Conservation (phyloP, 148 eudicot genomes). For the Fagopyrum homotropicum region DNA sequence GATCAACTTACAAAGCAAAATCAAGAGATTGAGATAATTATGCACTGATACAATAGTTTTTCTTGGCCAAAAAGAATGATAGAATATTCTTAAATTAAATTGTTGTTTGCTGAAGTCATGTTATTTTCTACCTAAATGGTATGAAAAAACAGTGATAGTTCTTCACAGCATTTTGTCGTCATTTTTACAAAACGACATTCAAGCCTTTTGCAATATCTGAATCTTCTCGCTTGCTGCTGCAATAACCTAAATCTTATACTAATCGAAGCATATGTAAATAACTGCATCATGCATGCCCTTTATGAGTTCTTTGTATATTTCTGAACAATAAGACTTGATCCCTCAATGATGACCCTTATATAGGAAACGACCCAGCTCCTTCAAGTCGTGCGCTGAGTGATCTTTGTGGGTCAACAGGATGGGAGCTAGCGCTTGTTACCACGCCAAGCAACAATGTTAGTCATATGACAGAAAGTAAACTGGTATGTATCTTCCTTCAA, state of each 20-base stretch:
- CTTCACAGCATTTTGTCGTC: too few species aligned
- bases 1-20: background rate
- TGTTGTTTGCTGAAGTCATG: background rate
- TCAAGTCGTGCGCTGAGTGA: slow-evolving; percentile 38
- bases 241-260: too few species aligned
- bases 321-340: background rate
- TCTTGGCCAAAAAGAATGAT: too few species aligned
- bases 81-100: too few species aligned
- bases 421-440: slow-evolving; percentile 92
- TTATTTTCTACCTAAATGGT: background rate
- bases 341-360: background rate
- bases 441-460: slow-evolving; percentile 52
- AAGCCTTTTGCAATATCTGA: too few species aligned
- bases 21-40: background rate
- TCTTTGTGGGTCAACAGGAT: slow-evolving; percentile 59
- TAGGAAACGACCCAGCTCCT: slow-evolving; percentile 44
- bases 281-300: background rate
- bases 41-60: background rate
- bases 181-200: too few species aligned
- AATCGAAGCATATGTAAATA: too few species aligned
- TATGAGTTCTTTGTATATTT: background rate
- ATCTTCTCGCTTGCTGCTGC: background rate
- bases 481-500: slow-evolving; percentile 38
- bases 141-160: too few species aligned
- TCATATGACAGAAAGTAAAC: slow-evolving; percentile 32